A percentile compares a stretch with the other conserved stretches of the same genome.
Evolutionary conservation across 805 yeast species (phyloP).

Genomic region (Candida anglica): DNA sequence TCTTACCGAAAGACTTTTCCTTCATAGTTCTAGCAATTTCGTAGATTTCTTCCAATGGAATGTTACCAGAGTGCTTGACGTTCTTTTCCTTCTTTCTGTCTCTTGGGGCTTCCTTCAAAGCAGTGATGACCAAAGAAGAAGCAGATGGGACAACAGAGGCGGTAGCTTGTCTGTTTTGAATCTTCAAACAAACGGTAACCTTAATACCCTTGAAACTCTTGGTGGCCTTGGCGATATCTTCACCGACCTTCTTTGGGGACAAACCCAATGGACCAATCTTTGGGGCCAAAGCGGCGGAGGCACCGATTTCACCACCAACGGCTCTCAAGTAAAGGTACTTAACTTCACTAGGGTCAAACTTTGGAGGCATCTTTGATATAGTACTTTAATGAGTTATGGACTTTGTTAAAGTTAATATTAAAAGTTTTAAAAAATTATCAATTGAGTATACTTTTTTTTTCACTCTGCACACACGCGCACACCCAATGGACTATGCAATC

Average conservation of each 20-base stretch:
- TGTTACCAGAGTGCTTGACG: constrained; percentile 98
- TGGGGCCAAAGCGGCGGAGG: constrained; percentile 99
- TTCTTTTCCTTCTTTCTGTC: constrained; percentile 99
- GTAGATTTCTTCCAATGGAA: constrained; percentile 92
- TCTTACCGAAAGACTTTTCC: constrained; percentile 97
- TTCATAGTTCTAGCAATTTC: constrained; percentile 98
- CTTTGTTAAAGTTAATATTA: background rate
- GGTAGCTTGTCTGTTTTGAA: constrained; percentile 99
- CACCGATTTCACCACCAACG: constrained; percentile 99
- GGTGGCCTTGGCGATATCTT: constrained; percentile 99
- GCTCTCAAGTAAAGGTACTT: constrained; percentile 98
- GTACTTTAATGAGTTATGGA: constrained; percentile 4
- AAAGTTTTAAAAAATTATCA: constrained; percentile 1
- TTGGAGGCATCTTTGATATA: constrained; percentile 76
- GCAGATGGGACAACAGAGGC: constrained; percentile 99
- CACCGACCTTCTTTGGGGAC: constrained; percentile 99
- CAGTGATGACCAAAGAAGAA: constrained; percentile 97
- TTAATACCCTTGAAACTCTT: constrained; percentile 98
- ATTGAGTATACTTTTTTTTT: constrained; percentile 1
- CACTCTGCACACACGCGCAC: constrained; percentile 4
- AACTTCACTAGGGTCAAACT: constrained; percentile 98
- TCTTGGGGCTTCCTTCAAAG: constrained; percentile 99
- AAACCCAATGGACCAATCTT: constrained; percentile 99
- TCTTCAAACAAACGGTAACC: constrained; percentile 97
- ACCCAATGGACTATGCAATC: too few relatives aligned